A percentile compares a stretch with the other conserved stretches of the same genome.
These are phyloP conservation scores for Niebla homalea DNA, from an alignment of 495 filamentous ascomycete genomes.

Conservation along the genomic window DNA sequence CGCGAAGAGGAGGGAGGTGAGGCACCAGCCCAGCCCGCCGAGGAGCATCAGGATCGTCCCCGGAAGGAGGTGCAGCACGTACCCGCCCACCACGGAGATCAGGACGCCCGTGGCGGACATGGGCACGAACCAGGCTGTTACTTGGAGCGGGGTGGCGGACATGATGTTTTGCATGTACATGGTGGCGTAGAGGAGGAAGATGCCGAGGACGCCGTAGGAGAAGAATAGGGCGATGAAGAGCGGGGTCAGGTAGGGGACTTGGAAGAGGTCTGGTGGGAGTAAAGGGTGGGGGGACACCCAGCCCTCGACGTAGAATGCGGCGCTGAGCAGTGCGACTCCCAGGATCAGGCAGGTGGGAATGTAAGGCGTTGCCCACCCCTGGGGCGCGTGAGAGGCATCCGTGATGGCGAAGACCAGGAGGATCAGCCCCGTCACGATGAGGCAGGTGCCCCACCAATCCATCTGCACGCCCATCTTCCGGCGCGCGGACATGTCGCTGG, in stretches of 20 bases:
- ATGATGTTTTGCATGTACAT: slow-evolving; percentile 63
- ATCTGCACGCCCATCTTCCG: slow-evolving; percentile 36
- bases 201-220: slow-evolving; percentile 61
- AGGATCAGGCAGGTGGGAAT: slow-evolving; percentile 48
- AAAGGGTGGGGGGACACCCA: slow-evolving; percentile 62
- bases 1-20: slow-evolving; percentile 58
- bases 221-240: slow-evolving; percentile 56
- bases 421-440: slow-evolving; percentile 53
- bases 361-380: slow-evolving; percentile 63
- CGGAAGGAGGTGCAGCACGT: slow-evolving; percentile 62
- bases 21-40: slow-evolving; percentile 50
- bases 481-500: slow-evolving; percentile 44
- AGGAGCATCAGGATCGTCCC: slow-evolving; percentile 59
- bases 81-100: slow-evolving; percentile 56
- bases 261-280: slow-evolving; percentile 62
- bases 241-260: slow-evolving; percentile 57
- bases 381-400: slow-evolving; percentile 52
- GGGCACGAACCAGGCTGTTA: slow-evolving; percentile 68
- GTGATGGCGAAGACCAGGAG: slow-evolving; percentile 71
- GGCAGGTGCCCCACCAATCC: slow-evolving; percentile 56
- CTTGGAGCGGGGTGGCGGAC: slow-evolving; percentile 49
- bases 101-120: slow-evolving; percentile 65
- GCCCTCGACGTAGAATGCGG: slow-evolving; percentile 60
- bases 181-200: slow-evolving; percentile 66
- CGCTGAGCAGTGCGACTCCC: slow-evolving; percentile 40